phyloP scores from a whole-genome alignment of 768 basidiomycete genomes.

The Suillus alpinus region DNA sequence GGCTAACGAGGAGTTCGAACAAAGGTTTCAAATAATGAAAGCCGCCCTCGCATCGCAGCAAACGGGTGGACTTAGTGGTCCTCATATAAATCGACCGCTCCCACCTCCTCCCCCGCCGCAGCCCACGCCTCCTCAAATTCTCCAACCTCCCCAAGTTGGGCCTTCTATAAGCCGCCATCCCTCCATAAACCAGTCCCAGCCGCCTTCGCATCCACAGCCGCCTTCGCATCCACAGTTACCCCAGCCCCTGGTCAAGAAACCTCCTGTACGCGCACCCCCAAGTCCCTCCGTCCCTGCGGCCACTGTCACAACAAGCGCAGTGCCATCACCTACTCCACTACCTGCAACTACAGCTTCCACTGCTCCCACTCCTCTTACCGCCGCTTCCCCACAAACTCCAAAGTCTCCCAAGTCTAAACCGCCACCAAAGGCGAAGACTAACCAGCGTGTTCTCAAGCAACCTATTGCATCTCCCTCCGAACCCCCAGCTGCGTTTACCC shows the following conservation, averaged over 20 bases:
- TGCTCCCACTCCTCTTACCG: conserved; percentile 37
- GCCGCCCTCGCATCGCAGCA: conserved; percentile 3
- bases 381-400: conserved; percentile 61
- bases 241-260: conserved; percentile 17
- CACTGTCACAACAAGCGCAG: not conserved
- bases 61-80: not conserved
- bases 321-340: conserved; percentile 42
- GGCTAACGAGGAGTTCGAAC: conserved; percentile 39
- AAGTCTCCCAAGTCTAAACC: conserved; percentile 69
- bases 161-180: conserved; percentile 26
- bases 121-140: conserved; percentile 16
- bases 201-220: conserved; percentile 8
- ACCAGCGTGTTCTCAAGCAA: conserved; percentile 27
- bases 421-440: conserved; percentile 42
- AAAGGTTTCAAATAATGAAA: conserved; percentile 26
- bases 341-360: conserved; percentile 51
- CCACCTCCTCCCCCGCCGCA: conserved; percentile 14
- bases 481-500: conserved; percentile 20
- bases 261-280: conserved; percentile 16
- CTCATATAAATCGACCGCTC: conserved; percentile 4
- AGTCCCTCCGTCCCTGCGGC: conserved; percentile 22
- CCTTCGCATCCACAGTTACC: conserved; percentile 11
- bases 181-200: conserved; percentile 25
- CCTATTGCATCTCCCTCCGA: conserved; percentile 37
- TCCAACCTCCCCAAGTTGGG: conserved; percentile 19